These are phyloP conservation scores for Neoboletus brunneissimus DNA, from an alignment of 768 basidiomycete genomes.

Conservation along the genomic window DNA sequence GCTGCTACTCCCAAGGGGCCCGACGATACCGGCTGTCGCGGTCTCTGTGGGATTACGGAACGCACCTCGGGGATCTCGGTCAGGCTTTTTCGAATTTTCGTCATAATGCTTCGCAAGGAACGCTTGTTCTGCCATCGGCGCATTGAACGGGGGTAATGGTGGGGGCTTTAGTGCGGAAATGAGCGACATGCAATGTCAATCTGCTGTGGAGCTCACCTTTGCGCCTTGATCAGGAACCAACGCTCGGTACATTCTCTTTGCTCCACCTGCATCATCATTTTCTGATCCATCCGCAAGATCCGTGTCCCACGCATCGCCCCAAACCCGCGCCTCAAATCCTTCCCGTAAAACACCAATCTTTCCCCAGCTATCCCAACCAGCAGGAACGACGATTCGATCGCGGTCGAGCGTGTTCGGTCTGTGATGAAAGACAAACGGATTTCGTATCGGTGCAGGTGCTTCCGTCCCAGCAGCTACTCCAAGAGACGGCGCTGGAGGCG, in stretches of 20 bases:
- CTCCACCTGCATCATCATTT: constrained; percentile 44
- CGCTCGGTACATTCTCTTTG: constrained; percentile 62
- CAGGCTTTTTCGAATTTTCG: constrained; percentile 84
- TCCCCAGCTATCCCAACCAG: constrained; percentile 98
- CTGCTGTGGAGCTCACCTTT: constrained; percentile 48
- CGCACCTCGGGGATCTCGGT: constrained; percentile 83
- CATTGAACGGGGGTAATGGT: constrained; percentile 72
- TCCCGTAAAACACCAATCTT: constrained; percentile 90
- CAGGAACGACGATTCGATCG: constrained; percentile 86
- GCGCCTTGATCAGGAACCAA: constrained; percentile 75
- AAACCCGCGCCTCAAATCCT: constrained; percentile 80
- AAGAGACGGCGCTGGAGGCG: constrained; percentile 56
- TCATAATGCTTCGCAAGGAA: constrained; percentile 93
- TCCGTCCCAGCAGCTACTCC: constrained; percentile 33
- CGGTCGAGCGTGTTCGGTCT: constrained; percentile 92
- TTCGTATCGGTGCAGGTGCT: constrained; percentile 52
- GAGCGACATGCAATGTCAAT: neutral
- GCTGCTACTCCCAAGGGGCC: constrained; percentile 85
- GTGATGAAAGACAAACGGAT: constrained; percentile 82
- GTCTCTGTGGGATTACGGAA: constrained; percentile 77
- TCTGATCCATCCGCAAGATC: constrained; percentile 55
- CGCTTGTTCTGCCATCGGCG: constrained; percentile 81
- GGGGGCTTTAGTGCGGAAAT: constrained; percentile 44
- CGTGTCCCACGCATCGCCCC: constrained; percentile 78
- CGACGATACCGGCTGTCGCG: constrained; percentile 72